Evolutionary conservation across 257 asterid species (phyloP), one percentile per base, ranked within the genome.

Genomic region (Przewalskia tangutica): DNA sequence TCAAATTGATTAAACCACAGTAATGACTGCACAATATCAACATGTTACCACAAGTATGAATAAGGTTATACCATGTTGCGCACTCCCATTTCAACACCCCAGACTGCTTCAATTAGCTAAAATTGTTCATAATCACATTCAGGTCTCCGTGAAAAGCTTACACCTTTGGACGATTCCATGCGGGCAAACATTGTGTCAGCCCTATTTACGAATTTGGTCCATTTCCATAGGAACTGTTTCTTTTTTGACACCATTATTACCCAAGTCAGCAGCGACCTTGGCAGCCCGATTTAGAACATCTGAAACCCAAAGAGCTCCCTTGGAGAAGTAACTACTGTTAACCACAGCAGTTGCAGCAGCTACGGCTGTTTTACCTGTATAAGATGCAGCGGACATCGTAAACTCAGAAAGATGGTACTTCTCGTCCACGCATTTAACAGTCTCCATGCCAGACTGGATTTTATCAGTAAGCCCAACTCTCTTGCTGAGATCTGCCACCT

Each of bases 261-360:
- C 92, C 79, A 91, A 83, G 38, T 91, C 89, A 10, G 95, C 91
- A 13, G 93, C 90, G 58, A 86, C 89, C 85, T 85, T 86, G 51
- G 95, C 79, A 2, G 90, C 93, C 1, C 6, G 36, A 85, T 86
- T 89, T 5, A 91, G 80, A 53, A 84, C 80, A 60, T 80, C 88
- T 4, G 95, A 87, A 64, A 90, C 90, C 92, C 90, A 89, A 42
- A 90, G 90, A 10, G 95, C 95, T 66, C 93, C 95, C 76, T 42
- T 84, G 77, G 90, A 88, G 38, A 91, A 91, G 85, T 87, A 91
- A 71, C 89, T 83, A 80, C 91, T 90, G 83, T 71, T 90, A 32
- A 88, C 93, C 27, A 87, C 92, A 8, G 89, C 90, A 13, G 59
- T 86, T 32, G 92, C 89, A 44, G 93, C 91, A 55, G 88, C 87